These are phyloP conservation scores for Wickerhamiella parazyma DNA, from an alignment of 805 yeast species.

Conservation along the genomic window DNA sequence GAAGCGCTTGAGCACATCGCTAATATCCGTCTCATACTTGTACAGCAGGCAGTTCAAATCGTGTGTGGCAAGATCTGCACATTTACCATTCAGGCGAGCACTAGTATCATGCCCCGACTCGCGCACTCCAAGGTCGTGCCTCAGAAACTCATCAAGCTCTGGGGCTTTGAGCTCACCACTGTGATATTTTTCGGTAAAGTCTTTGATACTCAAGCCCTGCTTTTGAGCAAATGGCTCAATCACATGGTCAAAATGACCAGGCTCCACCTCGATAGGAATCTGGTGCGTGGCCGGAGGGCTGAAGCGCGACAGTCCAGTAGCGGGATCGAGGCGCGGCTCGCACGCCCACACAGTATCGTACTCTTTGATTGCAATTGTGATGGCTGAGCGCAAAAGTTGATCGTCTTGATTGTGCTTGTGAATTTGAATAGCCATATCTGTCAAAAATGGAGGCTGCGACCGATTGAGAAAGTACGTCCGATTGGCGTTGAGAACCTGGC, in stretches of 20 bases:
- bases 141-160: constrained; percentile 70
- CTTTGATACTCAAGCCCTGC: constrained; percentile 41
- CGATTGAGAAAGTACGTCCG: constrained; percentile 81
- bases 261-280: constrained; percentile 94
- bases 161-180: constrained; percentile 55
- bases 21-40: constrained; percentile 83
- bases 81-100: constrained; percentile 75
- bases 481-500: constrained; percentile 87
- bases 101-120: constrained; percentile 96
- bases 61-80: constrained; percentile 81
- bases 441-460: constrained; percentile 92
- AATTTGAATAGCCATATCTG: constrained; percentile 75
- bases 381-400: constrained; percentile 51
- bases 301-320: constrained; percentile 73
- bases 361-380: constrained; percentile 73
- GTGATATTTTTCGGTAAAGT: constrained; percentile 60
- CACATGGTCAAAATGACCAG: constrained; percentile 68
- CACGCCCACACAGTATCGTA: constrained; percentile 69
- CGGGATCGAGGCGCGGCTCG: constrained; percentile 56
- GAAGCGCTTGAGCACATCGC: constrained; percentile 44
- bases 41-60: constrained; percentile 76
- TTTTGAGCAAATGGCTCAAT: constrained; percentile 56
- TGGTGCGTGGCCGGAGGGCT: constrained; percentile 74
- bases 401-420: constrained; percentile 37
- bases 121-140: constrained; percentile 88